Conservation (phyloP, 345 rosid species). For the Populus davidiana region DNA sequence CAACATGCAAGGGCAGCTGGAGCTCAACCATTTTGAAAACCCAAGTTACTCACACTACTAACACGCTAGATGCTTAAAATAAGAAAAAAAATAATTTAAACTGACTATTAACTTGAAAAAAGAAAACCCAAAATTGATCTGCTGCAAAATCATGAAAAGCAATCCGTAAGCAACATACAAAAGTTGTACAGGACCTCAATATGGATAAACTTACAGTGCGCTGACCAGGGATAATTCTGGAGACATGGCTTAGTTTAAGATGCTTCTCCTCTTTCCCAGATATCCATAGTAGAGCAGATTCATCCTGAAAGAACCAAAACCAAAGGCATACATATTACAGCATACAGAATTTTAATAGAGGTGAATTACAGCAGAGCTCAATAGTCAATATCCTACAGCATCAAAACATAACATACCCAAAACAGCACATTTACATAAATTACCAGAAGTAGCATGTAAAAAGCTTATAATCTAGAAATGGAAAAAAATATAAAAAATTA, state of each 20-base stretch:
- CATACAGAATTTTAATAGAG: neutral
- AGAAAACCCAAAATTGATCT: neutral
- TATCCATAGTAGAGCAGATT: constrained; percentile 27
- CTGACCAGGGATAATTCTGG: constrained; percentile 14
- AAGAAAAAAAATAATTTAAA: neutral
- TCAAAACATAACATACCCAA: neutral
- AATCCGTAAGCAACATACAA: neutral
- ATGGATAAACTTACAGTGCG: constrained; percentile 15
- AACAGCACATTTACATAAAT: neutral
- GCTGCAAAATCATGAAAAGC: neutral
- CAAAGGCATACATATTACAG: neutral
- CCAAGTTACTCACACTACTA: neutral
- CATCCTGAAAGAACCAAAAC: constrained; percentile 20
- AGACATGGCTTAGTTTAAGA: constrained; percentile 20
- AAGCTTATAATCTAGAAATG: neutral
- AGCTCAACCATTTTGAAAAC: constrained; percentile 9
- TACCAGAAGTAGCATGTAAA: neutral
- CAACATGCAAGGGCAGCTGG: neutral
- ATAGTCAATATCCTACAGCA: neutral
- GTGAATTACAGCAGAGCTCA: neutral
- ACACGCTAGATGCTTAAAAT: neutral
- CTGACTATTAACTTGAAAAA: neutral
- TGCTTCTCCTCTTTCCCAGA: constrained; percentile 30
- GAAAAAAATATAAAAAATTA: neutral
- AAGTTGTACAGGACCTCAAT: constrained; percentile 5